These are phyloP conservation scores for Rhynchospora pubera DNA, from an alignment of 176 grass and related monocot genomes.

Conservation along the genomic window DNA sequence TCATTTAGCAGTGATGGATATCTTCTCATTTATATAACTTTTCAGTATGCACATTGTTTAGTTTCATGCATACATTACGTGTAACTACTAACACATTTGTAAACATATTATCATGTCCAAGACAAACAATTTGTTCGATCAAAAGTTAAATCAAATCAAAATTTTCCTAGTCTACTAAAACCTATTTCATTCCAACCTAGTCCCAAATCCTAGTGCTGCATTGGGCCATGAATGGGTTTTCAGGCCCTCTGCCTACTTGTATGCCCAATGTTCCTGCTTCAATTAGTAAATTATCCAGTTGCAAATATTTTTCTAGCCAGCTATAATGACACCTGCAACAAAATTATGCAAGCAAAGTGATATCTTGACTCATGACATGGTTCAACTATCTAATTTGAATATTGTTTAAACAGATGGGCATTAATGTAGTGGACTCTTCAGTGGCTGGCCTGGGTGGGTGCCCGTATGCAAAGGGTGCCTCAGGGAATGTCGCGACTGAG, in stretches of 20 bases:
- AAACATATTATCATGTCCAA: background rate
- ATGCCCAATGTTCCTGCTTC: background rate
- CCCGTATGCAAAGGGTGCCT: constrained; percentile 77
- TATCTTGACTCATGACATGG: background rate
- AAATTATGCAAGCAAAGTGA: background rate
- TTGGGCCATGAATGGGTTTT: background rate
- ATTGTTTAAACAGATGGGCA: constrained; percentile 58
- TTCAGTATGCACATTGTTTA: background rate
- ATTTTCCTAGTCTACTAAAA: background rate
- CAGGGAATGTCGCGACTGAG: constrained; percentile 73
- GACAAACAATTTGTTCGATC: background rate
- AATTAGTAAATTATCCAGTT: background rate
- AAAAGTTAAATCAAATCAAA: background rate
- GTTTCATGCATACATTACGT: background rate
- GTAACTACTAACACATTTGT: background rate
- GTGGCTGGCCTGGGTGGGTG: constrained; percentile 68
- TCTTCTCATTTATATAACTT: background rate
- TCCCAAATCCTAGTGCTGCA: background rate
- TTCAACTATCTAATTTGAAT: background rate
- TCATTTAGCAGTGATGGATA: background rate
- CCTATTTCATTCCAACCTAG: background rate
- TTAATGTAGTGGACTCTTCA: constrained; percentile 63
- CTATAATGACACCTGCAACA: background rate
- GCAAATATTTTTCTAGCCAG: background rate
- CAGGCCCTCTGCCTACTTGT: background rate